Conservation (phyloP, 768 basidiomycete species). For the Lactarius evosmus region DNA sequence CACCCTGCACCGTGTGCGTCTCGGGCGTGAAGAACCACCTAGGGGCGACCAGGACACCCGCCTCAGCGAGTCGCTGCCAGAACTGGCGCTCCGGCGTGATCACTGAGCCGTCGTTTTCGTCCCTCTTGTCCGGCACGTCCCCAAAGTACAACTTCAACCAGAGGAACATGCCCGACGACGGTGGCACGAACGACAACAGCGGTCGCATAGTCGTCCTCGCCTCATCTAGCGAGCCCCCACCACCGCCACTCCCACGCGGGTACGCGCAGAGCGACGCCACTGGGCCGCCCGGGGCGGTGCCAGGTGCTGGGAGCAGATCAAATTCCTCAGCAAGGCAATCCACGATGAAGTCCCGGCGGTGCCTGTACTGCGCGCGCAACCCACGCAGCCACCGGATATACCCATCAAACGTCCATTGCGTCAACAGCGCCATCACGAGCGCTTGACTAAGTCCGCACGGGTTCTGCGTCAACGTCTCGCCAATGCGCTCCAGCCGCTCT, state of each 20-base stretch:
- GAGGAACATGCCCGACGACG: slow-evolving; percentile 80
- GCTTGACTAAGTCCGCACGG: slow-evolving; percentile 73
- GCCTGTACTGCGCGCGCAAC: slow-evolving; percentile 52
- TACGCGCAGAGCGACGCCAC: slow-evolving; percentile 48
- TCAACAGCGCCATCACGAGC: slow-evolving; percentile 57
- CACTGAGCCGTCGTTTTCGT: slow-evolving; percentile 32
- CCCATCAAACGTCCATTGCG: slow-evolving; percentile 65
- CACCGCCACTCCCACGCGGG: slow-evolving; percentile 27
- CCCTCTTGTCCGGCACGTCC: slow-evolving; percentile 45
- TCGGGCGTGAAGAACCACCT: slow-evolving; percentile 51
- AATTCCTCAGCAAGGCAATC: slow-evolving; percentile 65
- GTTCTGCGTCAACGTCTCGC: slow-evolving; percentile 65
- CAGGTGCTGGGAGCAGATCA: slow-evolving; percentile 44
- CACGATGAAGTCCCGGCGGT: slow-evolving; percentile 59
- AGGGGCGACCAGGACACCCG: slow-evolving; percentile 61
- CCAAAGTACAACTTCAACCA: slow-evolving; percentile 68
- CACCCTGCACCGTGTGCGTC: slow-evolving; percentile 24
- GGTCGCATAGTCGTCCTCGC: slow-evolving; percentile 31
- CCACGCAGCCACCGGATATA: slow-evolving; percentile 78
- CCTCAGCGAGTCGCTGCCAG: slow-evolving; percentile 57
- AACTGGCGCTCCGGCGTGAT: slow-evolving; percentile 55
- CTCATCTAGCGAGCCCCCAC: slow-evolving; percentile 42
- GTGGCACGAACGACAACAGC: slow-evolving; percentile 69
- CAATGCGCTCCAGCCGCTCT: slow-evolving; percentile 66
- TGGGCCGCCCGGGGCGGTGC: slow-evolving; percentile 37